phyloP scores from a whole-genome alignment of 257 asterid genomes.

The Solanum chmielewskii region DNA sequence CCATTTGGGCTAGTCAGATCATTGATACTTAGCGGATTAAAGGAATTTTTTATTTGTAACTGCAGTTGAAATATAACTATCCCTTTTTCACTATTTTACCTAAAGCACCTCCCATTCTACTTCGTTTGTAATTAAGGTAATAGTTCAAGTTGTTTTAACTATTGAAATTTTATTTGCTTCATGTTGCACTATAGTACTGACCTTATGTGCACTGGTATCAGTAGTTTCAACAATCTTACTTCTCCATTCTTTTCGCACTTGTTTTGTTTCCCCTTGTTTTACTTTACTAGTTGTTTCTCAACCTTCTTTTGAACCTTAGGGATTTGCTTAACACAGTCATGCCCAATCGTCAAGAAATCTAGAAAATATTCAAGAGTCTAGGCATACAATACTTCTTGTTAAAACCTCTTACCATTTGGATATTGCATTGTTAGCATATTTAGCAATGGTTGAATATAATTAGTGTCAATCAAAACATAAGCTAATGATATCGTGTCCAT shows the following conservation, averaged over 20 bases:
- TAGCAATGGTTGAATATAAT: background rate
- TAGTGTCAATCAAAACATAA: background rate
- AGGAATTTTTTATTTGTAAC: background rate
- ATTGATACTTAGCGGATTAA: background rate
- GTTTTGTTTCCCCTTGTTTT: background rate
- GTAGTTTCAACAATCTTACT: background rate
- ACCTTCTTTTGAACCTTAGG: background rate
- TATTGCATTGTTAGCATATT: no score
- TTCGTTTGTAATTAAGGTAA: background rate
- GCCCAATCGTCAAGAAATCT: background rate
- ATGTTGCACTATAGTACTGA: background rate
- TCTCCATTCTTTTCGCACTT: background rate
- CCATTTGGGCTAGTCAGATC: background rate
- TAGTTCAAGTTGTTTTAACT: background rate
- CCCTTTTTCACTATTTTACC: background rate
- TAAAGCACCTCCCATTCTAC: background rate
- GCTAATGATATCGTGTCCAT: background rate
- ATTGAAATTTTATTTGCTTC: no score
- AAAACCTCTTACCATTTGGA: background rate
- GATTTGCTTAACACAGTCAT: background rate
- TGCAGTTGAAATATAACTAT: background rate
- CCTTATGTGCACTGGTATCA: background rate
- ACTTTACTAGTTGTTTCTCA: background rate
- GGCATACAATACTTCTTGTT: background rate
- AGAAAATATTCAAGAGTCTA: background rate